phyloP scores from a whole-genome alignment of 306 rosid species.

The Sicyos edulis region DNA sequence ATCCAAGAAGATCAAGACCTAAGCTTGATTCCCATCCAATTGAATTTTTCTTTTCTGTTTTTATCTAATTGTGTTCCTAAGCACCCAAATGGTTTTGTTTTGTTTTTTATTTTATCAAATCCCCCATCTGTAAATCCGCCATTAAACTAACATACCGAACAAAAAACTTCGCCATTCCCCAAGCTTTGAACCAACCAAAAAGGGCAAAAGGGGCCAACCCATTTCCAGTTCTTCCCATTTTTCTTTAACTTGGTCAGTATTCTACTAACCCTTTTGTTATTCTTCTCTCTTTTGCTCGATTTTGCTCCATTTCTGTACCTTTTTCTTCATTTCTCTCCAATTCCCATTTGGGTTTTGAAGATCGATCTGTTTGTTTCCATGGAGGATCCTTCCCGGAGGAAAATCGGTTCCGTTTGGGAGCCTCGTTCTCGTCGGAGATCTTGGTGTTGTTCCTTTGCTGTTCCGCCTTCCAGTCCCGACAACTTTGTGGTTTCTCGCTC shows the following conservation, averaged over 20 bases:
- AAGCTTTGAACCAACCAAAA: constrained; percentile 2
- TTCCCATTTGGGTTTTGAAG: constrained; percentile 7
- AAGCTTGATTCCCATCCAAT: background rate
- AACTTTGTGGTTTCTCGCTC: constrained; percentile 28
- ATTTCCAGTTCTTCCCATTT: background rate
- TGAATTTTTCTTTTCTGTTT: background rate
- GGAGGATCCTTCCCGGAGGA: constrained; percentile 44
- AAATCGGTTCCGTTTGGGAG: constrained; percentile 19
- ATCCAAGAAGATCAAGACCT: constrained; percentile 10
- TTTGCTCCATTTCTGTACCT: background rate
- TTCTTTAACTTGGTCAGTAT: no score
- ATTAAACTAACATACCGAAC: constrained; percentile 25
- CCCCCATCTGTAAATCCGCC: constrained; percentile 1
- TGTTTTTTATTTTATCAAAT: background rate
- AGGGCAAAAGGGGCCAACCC: background rate
- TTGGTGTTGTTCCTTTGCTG: constrained; percentile 82
- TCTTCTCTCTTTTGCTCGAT: background rate
- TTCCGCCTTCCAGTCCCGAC: constrained; percentile 86
- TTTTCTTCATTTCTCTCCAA: background rate
- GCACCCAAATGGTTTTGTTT: background rate
- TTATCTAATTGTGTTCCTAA: background rate
- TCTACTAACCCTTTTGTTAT: background rate
- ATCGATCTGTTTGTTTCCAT: constrained; percentile 20
- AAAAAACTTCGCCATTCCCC: constrained; percentile 23
- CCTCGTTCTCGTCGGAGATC: constrained; percentile 38